Base-by-base conservation (phyloP, 129 eudicot genomes). In the Calendula officinalis region DNA sequence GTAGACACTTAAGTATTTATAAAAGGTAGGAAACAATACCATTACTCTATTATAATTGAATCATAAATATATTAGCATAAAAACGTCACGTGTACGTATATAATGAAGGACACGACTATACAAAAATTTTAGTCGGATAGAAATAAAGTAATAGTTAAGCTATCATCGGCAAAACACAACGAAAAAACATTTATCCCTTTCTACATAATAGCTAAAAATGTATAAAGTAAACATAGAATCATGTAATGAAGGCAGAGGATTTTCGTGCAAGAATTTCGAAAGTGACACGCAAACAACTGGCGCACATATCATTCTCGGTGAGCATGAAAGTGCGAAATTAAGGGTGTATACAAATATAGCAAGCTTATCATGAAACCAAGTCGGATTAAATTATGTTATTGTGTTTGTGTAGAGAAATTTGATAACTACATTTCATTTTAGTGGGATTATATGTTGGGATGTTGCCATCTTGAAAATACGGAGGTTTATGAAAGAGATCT, bases 241-340 rank as follows among this genome's bases (percentile, higher is more conserved):
- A 8, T 64, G 42, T 48, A 56, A 55, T 32, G 37, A 46, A 38
- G 30, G 9, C 52, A 22, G 56, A 13, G 16, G 14, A 11, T 55
- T 55, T 73, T 73, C n/a, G 11, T 73, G 58, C 60, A 55, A 63
- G 37, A 17, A 49, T 56, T 12, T n/a, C 27, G 78, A 73, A 73
- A 64, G 59, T 6, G 78, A 73, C 78, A 56, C 34, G 30, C 53
- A 17, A 73, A 46, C 78, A 65, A 64, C 56, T 45, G 8, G 38
- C 60, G 72, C 78, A 73, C 72, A 73, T 44, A 56, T 56, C 37
- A 2, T 35, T 64, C 58, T 30, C 56, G 13, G 42, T 11, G 60
- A 64, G 17, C 78, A 73, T 67, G 72, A 52, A 64, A 73, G 67
- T 65, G 72, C 43, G 44, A 14, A 63, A 17, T 46, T 64, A 56